Percentiles rank a stretch among this genome's conserved stretches.
phyloP scores from a whole-genome alignment of 306 rosid species.

The Cercis canadensis region DNA sequence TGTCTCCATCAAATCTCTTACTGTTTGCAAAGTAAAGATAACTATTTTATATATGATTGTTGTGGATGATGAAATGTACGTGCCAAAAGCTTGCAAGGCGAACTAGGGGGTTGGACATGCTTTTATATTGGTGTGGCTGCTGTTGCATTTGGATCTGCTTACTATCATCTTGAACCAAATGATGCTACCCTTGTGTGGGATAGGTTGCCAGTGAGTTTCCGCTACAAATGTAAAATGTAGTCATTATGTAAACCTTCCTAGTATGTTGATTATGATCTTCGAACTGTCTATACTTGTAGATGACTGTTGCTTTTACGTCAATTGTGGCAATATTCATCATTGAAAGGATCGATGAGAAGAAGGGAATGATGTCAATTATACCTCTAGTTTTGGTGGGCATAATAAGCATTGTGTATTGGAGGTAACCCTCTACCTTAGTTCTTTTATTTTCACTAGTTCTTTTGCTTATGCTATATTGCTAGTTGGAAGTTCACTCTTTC shows the following conservation, averaged over 20 bases:
- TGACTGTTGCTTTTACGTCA: conserved; percentile 84
- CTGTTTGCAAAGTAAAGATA: not conserved
- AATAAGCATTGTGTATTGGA: conserved; percentile 75
- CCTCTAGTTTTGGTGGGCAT: conserved; percentile 69
- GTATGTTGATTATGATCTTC: conserved; percentile 25
- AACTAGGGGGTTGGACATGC: conserved; percentile 86
- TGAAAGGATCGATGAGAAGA: conserved; percentile 84
- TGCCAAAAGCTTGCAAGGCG: conserved; percentile 75
- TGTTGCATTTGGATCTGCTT: conserved; percentile 84
- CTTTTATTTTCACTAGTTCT: conserved; percentile 19
- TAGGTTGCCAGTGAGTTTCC: conserved; percentile 82
- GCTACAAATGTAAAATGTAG: conserved; percentile 1
- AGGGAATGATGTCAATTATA: conserved; percentile 64
- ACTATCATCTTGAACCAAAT: conserved; percentile 89
- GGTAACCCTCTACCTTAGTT: conserved; percentile 56
- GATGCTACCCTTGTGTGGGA: conserved; percentile 91
- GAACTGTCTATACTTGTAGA: conserved; percentile 49
- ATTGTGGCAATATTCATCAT: conserved; percentile 76
- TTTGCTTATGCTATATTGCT: conserved; percentile 14
- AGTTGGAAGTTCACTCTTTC: conserved; percentile 14
- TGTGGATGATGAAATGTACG: conserved; percentile 8
- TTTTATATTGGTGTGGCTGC: conserved; percentile 85
- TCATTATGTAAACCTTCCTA: not conserved
- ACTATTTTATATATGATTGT: conserved; percentile 6
- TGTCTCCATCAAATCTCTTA: conserved; percentile 2